phyloP scores from a whole-genome alignment of 75 land plant species.

The Picea sitchensis region DNA sequence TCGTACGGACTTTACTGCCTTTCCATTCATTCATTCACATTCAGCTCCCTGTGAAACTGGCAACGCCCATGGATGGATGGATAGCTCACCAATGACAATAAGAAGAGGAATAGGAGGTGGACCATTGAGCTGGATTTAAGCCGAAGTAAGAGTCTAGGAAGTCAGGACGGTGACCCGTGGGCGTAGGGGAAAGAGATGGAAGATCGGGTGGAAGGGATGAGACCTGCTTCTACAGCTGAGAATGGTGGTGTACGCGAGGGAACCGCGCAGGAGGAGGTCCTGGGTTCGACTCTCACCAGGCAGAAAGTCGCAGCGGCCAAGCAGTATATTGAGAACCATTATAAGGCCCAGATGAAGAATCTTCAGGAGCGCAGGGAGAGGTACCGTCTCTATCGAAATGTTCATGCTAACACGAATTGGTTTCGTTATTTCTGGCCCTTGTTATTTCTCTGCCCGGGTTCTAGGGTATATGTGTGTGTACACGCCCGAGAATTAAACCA shows the following conservation, averaged over 20 bases:
- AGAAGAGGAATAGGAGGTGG: not conserved
- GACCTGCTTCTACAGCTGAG: not conserved
- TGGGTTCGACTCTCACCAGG: constrained; percentile 54
- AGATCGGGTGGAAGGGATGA: not conserved
- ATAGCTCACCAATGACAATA: not conserved
- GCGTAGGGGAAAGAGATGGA: not conserved
- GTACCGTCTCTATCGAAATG: constrained; percentile 12
- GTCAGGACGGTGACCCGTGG: not conserved
- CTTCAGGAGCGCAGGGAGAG: constrained; percentile 78
- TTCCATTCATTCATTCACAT: no score
- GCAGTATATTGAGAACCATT: constrained; percentile 80
- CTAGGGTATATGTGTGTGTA: no score
- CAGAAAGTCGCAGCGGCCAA: constrained; percentile 85
- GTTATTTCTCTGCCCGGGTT: no score
- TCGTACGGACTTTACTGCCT: no score
- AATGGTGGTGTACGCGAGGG: constrained; percentile 7
- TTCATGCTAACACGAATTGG: no score
- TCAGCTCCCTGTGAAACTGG: no score
- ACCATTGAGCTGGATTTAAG: not conserved
- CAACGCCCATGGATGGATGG: not conserved
- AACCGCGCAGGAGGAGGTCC: constrained; percentile 22
- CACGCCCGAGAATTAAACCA: no score
- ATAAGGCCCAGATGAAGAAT: constrained; percentile 74
- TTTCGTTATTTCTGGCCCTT: no score
- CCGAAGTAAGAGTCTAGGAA: not conserved